A percentile compares a stretch with the other conserved stretches of the same genome.
phyloP scores from a whole-genome alignment of 257 asterid genomes.

The Solanum clarkiae region DNA sequence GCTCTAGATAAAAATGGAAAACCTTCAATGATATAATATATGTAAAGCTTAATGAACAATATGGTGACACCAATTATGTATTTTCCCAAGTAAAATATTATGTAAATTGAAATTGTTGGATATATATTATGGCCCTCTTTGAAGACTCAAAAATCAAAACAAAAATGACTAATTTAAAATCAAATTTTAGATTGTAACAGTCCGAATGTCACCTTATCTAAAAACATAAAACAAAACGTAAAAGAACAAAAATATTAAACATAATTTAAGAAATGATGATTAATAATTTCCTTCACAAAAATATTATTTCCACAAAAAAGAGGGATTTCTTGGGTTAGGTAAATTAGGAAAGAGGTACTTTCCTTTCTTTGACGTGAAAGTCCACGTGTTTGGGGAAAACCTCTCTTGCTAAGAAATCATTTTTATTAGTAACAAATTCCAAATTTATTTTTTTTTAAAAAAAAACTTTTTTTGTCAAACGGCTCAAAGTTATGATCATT shows the following conservation, averaged over 20 bases:
- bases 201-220: too few relatives aligned
- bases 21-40: background rate
- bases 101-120: background rate
- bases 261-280: background rate
- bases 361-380: background rate
- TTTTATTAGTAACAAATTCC: background rate
- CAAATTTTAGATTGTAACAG: background rate
- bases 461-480: background rate
- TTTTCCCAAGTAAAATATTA: background rate
- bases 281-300: background rate
- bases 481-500: background rate
- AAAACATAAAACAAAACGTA: background rate
- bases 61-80: background rate
- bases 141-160: too few relatives aligned
- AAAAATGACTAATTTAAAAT: background rate
- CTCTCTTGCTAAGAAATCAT: slow-evolving; percentile 21
- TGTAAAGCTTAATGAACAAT: background rate
- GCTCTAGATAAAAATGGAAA: background rate
- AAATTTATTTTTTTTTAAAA: too few relatives aligned
- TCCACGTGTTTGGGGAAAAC: slow-evolving; percentile 13
- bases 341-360: background rate
- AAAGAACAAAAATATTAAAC: background rate
- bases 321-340: background rate
- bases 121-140: too few relatives aligned
- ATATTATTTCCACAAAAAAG: background rate